Evolutionary conservation across 2,329 filamentous ascomycete genomes (phyloP).

Genomic region (Fusarium anguioides): DNA sequence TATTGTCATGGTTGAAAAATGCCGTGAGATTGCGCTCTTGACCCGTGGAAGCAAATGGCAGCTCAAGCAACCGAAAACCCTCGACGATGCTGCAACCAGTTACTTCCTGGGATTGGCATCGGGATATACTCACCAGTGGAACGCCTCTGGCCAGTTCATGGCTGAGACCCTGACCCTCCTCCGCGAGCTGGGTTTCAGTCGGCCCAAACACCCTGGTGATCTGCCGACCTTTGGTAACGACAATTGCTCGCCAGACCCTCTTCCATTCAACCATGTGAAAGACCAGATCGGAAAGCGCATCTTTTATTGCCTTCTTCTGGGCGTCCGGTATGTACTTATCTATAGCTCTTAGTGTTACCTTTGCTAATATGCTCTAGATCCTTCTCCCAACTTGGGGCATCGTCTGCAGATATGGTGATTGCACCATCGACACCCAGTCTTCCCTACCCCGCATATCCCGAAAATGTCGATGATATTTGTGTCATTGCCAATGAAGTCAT

Average conservation of each 20-base stretch:
- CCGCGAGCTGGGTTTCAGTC: conserved; percentile 73
- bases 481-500: conserved; percentile 78
- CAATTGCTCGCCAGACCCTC: conserved; percentile 52
- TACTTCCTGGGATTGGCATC: conserved; percentile 78
- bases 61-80: conserved; percentile 59
- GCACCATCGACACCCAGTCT: conserved; percentile 80
- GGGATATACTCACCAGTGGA: conserved; percentile 75
- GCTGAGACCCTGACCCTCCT: conserved; percentile 77
- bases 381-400: conserved; percentile 80
- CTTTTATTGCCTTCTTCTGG: conserved; percentile 86
- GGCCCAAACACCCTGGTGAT: conserved; percentile 59
- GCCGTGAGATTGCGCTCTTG: conserved; percentile 74
- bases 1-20: conserved; percentile 76
- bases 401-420: conserved; percentile 77
- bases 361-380: conserved; percentile 61
- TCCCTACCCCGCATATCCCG: conserved; percentile 81
- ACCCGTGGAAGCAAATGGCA: conserved; percentile 69
- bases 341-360: conserved; percentile 3
- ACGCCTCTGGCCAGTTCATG: conserved; percentile 75
- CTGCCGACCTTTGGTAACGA: conserved; percentile 56
- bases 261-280: conserved; percentile 74
- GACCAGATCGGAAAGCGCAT: conserved; percentile 80
- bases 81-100: conserved; percentile 74
- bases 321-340: conserved; percentile 65
- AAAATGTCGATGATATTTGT: conserved; percentile 86